Evolutionary conservation across 768 basidiomycete species (phyloP), one percentile per base, ranked within the genome.

Genomic region (Brasilioporus rufonigricans): DNA sequence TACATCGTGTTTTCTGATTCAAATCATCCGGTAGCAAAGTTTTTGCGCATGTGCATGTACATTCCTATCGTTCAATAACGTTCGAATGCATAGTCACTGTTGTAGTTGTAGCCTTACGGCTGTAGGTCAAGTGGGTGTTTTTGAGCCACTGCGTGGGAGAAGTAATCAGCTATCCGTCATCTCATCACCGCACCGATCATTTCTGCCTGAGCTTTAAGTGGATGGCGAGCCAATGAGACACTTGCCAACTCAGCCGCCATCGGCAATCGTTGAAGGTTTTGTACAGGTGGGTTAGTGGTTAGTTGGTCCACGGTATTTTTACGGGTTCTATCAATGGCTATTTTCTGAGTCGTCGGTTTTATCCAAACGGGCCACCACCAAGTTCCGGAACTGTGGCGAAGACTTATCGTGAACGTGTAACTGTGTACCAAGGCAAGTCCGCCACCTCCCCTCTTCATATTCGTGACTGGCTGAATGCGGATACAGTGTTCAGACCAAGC

Each of bases 1-100:
- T 32, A 38, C 54, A 29, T 44, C 58, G 57, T 58, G 44, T 46
- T 49, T 41, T 48, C 38, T 48, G 53, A 41, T 60, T 58, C 57
- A 57, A 59, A 56, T 56, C 59, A 64, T 67, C 49, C 58, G 47
- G 49, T 56, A 55, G 44, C 55, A 47, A 53, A 50, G 59, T 57
- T 59, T 54, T 48, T 55, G 62, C 61, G 59, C 67, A 64, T 57
- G 57, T 59, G 56, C 61, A 64, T 64, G 55, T 67, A 53, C 63
- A 68, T 56, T 65, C 56, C 58, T 65, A 55, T 60, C 58, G 60
- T 66, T 57, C 61, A 57, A 39, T 55, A 52, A 51, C 62, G 58
- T 64, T 56, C 39, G 68, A 58, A 68, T 68, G 64, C 61, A 44
- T 60, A 41, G 64, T 64, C 64, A 57, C 50, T 56, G 60, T 65